Evolutionary conservation across 164 flowering plant species (phyloP), one percentile per base, ranked within the genome.

Genomic region (Liquidambar formosana): DNA sequence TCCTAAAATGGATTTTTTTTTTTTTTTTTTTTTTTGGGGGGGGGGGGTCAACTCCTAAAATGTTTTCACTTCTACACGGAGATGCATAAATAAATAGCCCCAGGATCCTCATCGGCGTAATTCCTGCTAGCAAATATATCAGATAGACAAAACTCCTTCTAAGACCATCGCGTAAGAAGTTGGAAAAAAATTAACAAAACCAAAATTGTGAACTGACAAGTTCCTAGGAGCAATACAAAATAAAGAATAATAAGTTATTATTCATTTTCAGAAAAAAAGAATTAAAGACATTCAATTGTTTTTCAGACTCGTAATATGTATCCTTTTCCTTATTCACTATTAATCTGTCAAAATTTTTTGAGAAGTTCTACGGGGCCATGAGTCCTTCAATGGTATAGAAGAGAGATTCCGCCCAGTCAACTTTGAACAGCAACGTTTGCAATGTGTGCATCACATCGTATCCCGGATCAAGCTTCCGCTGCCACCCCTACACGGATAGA

Each of bases 381-480:
- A 86, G 78, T 66, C 86, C 84, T 80, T 82, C 88, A 27, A 88
- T 84, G 49, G 92, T 88, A 77, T 86, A 84, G 49, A 46, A 8
- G 14, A 86, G 84, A 65, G 88, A 86, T 66, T 84, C 78, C 4
- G 82, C 92, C 92, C 83, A 88, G 60, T 84, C 87, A n/a, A 53
- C 84, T 72, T 79, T 88, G 75, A 86, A 83, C 72, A 88, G 70
- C 78, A 88, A 66, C 38, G 78, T 75, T 68, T 80, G 88, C 62
- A 88, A 61, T 25, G 92, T 79, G 38, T 71, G 56, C 86, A 88
- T 73, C 44, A 83, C 80, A 70, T 88, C 73, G 60, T 88, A 86
- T 38, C 78, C 85, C 27, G 92, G 92, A 68, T 88, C 88, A 26
- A 88, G 85, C 76, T 88, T 88, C 64, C 79, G 76, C 71, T 88